phyloP scores from a whole-genome alignment of 352 stramenopile species.

The Phytophthora litchii region DNA sequence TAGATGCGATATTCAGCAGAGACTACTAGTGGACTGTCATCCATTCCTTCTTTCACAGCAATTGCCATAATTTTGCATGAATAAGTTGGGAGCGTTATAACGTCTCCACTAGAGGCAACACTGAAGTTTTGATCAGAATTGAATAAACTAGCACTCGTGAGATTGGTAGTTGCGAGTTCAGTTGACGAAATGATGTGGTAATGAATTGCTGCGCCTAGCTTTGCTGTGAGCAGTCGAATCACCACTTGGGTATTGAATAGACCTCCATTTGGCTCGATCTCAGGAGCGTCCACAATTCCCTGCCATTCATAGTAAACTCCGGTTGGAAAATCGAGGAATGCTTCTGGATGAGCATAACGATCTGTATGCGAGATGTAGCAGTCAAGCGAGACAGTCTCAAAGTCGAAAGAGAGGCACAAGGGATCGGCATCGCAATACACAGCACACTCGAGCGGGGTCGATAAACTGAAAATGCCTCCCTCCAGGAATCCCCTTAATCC shows the following conservation, averaged over 20 bases:
- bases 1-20: constrained; percentile 68
- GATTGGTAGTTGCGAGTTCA: constrained; percentile 15
- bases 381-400: constrained; percentile 53
- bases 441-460: constrained; percentile 46
- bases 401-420: constrained; percentile 76
- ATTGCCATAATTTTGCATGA: constrained; percentile 69
- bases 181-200: constrained; percentile 52
- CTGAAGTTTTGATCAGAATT: constrained; percentile 27
- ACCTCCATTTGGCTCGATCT: constrained; percentile 67
- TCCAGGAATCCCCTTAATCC: constrained; percentile 66
- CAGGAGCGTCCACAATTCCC: constrained; percentile 44
- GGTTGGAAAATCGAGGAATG: constrained; percentile 69
- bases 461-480: constrained; percentile 50
- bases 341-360: constrained; percentile 62
- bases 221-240: constrained; percentile 55
- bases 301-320: constrained; percentile 86
- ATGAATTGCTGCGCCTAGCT: constrained; percentile 62
- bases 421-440: constrained; percentile 49
- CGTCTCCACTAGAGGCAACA: constrained; percentile 42
- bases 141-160: constrained; percentile 37
- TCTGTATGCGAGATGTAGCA: constrained; percentile 83
- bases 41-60: constrained; percentile 68
- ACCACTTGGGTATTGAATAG: constrained; percentile 62
- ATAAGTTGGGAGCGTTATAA: constrained; percentile 59
- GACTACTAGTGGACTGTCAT: constrained; percentile 48